A percentile compares a stretch with the other conserved stretches of the same genome.
Evolutionary conservation across 2,329 filamentous ascomycete genomes (phyloP).

Genomic region (Seiridium cupressi): DNA sequence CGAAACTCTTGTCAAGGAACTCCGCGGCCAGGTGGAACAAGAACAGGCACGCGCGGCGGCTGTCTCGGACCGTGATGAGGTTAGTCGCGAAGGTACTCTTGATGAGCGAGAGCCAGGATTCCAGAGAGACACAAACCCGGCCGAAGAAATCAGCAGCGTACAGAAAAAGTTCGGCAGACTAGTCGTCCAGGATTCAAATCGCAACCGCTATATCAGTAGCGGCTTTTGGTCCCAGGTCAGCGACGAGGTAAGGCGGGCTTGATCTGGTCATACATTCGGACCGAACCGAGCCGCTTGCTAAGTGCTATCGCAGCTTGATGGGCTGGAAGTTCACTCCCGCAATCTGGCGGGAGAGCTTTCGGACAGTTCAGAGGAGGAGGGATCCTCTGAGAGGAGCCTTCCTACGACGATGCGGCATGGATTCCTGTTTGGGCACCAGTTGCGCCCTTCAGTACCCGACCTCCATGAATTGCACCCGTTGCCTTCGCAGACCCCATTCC

Average conservation of each 20-base stretch:
- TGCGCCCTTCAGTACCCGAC: slow-evolving; percentile 57
- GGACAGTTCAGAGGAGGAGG: slow-evolving; percentile 60
- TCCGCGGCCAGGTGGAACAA: slow-evolving; percentile 53
- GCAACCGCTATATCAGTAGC: slow-evolving; percentile 71
- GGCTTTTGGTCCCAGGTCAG: slow-evolving; percentile 75
- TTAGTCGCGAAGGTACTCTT: too few species aligned
- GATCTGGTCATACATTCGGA: neutral
- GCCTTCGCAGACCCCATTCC: slow-evolving; percentile 61
- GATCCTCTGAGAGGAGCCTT: slow-evolving; percentile 38
- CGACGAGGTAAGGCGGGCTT: slow-evolving; percentile 58
- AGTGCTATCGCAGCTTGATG: slow-evolving; percentile 31
- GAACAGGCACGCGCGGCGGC: neutral
- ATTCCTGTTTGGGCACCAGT: slow-evolving; percentile 73
- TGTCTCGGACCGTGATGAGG: too few species aligned
- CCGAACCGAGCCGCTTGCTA: neutral
- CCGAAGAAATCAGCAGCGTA: slow-evolving; percentile 23
- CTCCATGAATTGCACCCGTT: slow-evolving; percentile 63
- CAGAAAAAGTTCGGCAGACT: slow-evolving; percentile 63
- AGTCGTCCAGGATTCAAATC: slow-evolving; percentile 67
- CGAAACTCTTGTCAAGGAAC: slow-evolving; percentile 72
- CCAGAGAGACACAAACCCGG: slow-evolving; percentile 11
- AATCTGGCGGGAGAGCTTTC: slow-evolving; percentile 51
- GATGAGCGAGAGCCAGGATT: neutral
- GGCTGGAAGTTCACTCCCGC: slow-evolving; percentile 48
- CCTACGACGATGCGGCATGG: slow-evolving; percentile 57